A percentile compares a stretch with the other conserved stretches of the same genome.
Conservation (phyloP, 108 stramenopile species). For the Aurantiochytrium sp. region DNA sequence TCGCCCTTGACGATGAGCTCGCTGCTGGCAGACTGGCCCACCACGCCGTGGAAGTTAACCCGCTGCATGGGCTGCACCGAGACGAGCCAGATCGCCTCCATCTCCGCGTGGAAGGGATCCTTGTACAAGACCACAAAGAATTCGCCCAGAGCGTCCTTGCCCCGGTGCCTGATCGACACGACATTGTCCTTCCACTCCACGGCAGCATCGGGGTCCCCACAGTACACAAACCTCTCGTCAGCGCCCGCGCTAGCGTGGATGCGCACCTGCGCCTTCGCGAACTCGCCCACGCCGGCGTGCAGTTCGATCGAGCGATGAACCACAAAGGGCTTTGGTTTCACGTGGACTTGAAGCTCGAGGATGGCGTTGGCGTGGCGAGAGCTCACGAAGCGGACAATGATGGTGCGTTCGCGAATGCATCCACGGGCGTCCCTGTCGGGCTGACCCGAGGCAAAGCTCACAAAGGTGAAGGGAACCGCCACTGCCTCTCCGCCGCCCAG, state of each 20-base stretch:
- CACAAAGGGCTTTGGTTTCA: constrained; percentile 37
- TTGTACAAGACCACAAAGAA: constrained; percentile 57
- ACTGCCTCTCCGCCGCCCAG: constrained; percentile 53
- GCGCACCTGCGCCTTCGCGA: constrained; percentile 46
- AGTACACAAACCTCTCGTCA: constrained; percentile 52
- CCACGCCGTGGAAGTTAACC: constrained; percentile 50
- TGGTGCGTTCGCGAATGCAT: neutral
- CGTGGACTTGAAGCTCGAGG: constrained; percentile 45
- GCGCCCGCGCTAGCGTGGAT: neutral
- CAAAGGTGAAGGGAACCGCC: constrained; percentile 54
- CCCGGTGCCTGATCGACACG: constrained; percentile 55
- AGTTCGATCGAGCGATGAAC: constrained; percentile 53
- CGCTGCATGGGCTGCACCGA: constrained; percentile 51
- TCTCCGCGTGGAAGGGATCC: constrained; percentile 41
- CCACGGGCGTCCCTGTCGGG: neutral
- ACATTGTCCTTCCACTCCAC: constrained; percentile 45
- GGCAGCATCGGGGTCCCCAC: constrained; percentile 45
- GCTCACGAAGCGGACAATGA: constrained; percentile 3
- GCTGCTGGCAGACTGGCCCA: constrained; percentile 45
- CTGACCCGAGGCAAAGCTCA: neutral
- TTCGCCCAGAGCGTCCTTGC: neutral
- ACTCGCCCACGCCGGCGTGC: constrained; percentile 51
- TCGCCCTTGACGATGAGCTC: constrained; percentile 65
- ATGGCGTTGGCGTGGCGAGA: constrained; percentile 47
- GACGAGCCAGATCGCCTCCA: constrained; percentile 59